Evolutionary conservation across 345 rosid species (phyloP), one percentile per base, ranked within the genome.

Genomic region (Lumnitzera littorea): DNA sequence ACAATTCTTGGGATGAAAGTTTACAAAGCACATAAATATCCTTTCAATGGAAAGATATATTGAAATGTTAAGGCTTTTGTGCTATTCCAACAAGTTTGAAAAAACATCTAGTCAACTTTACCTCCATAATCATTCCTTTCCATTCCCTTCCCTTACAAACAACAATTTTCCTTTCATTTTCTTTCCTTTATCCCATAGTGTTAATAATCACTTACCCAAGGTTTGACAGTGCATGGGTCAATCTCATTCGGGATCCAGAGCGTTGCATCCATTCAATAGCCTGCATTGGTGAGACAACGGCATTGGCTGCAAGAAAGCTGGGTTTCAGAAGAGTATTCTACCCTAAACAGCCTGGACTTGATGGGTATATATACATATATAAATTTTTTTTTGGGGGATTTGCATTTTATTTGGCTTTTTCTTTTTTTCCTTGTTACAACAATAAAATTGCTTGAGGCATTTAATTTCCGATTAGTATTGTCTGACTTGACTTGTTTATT

Each of bases 251-350:
- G 53, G 84, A 87, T 60, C 62, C 55, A 29, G 76, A 79, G 66
- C 63, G 67, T 13, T 86, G 94, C 86, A 68, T 66, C 70, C 83
- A 82, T 70, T 82, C 80, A 27, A 76, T 88, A 59, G 99, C 89
- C 49, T 94, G 97, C 64, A 90, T 94, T 29, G 99, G 99, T 50
- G 97, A 94, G 80, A 94, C 96, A 57, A 94, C 97, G 65, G 99
- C 95, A 50, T 76, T 76, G 16, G 96, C 87, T 69, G 96, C 97
- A 53, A 83, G 70, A 86, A 78, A 72, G 51, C 68, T 86, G 58
- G 97, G 99, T 65, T 68, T 90, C 64, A 71, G 67, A 74, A 80
- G 78, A 62, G 90, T 88, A 27, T 90, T 79, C 82, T 75, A 76
- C 68, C 99, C 97, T 31, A 74, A 63, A 14, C 74, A 74, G 48